Evolutionary conservation across 805 yeast species (phyloP).

Genomic region (Jamesozyma hellenica): DNA sequence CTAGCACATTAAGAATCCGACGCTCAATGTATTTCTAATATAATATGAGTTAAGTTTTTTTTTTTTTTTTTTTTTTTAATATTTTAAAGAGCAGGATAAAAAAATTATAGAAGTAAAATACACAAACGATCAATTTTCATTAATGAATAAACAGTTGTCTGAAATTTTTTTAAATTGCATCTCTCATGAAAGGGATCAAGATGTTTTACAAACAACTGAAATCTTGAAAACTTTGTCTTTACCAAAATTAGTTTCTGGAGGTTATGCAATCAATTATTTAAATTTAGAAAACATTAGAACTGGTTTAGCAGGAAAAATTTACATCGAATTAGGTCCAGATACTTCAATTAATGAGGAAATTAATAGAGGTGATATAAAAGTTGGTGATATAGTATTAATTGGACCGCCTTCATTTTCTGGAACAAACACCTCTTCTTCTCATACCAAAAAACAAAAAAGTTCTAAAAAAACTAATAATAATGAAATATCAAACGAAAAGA

Average conservation of each 20-base stretch:
- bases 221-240: slow-evolving; percentile 44
- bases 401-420: slow-evolving; percentile 17
- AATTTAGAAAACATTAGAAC: slow-evolving; percentile 51
- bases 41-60: too few relatives aligned
- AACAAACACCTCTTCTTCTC: slow-evolving; percentile 16
- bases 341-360: slow-evolving; percentile 27
- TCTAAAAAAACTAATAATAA: slow-evolving; percentile 10
- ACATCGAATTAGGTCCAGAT: slow-evolving; percentile 55
- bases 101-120: not conserved
- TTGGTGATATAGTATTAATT: slow-evolving; percentile 71
- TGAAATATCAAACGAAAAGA: slow-evolving; percentile 15
- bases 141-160: slow-evolving; percentile 29
- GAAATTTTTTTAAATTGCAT: slow-evolving; percentile 33
- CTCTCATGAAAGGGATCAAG: slow-evolving; percentile 42
- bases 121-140: not conserved
- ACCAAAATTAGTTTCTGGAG: slow-evolving; percentile 55
- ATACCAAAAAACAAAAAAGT: slow-evolving; percentile 21
- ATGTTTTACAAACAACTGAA: slow-evolving; percentile 37
- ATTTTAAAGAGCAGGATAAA: not conserved
- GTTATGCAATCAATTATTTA: slow-evolving; percentile 67
- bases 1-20: too few relatives aligned
- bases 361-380: slow-evolving; percentile 44
- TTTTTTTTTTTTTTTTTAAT: too few relatives aligned
- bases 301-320: slow-evolving; percentile 59
- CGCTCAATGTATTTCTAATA: too few relatives aligned